Conservation (phyloP, 2,329 filamentous ascomycete species). For the Aspergillus fischeri region DNA sequence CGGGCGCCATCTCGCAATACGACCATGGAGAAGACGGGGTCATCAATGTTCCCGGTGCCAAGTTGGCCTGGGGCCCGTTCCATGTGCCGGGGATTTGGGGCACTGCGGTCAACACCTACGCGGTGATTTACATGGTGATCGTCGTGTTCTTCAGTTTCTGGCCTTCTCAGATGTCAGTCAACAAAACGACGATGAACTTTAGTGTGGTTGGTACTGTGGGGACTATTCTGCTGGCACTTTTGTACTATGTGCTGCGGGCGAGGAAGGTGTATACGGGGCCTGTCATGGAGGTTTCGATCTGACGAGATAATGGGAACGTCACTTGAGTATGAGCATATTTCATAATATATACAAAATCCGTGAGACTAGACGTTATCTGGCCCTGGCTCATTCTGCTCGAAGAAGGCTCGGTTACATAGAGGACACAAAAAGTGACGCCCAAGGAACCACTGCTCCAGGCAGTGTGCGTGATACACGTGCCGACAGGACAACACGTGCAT, state of each 20-base stretch:
- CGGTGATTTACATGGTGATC: slow-evolving; percentile 44
- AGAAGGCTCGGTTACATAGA: neutral
- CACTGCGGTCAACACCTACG: slow-evolving; percentile 41
- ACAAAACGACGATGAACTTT: slow-evolving; percentile 46
- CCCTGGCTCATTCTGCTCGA: neutral
- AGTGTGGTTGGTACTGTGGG: slow-evolving; percentile 40
- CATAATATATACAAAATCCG: neutral
- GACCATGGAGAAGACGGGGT: slow-evolving; percentile 15
- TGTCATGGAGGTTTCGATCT: slow-evolving; percentile 17
- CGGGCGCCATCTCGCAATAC: slow-evolving; percentile 15
- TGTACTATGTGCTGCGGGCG: slow-evolving; percentile 39
- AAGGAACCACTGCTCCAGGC: neutral
- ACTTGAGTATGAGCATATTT: neutral
- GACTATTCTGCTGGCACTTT: slow-evolving; percentile 36
- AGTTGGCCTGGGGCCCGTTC: slow-evolving; percentile 29
- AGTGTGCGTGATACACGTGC: neutral
- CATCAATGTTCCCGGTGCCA: slow-evolving; percentile 23
- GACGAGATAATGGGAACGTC: no score
- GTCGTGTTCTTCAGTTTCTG: slow-evolving; percentile 50
- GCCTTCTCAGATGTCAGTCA: slow-evolving; percentile 37
- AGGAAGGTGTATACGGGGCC: slow-evolving; percentile 31
- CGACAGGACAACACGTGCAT: neutral
- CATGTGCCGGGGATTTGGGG: slow-evolving; percentile 33
- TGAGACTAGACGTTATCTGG: neutral
- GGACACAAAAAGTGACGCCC: neutral